Conservation (phyloP, 1,284 basidiomycete species). For the Moniliophthora roreri region DNA sequence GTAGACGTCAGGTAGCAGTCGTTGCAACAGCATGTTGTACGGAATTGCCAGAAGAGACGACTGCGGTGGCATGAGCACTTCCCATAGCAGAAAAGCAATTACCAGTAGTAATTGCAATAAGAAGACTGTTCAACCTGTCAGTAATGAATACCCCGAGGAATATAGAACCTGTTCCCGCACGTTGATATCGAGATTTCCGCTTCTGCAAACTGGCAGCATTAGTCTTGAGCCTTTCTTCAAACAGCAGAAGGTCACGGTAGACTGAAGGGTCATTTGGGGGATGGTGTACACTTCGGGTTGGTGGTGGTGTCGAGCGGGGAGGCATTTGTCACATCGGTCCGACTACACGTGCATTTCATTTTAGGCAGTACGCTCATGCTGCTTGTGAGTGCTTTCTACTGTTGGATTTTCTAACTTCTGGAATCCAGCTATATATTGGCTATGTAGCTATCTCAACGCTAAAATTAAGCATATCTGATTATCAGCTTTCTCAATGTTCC, state of each 20-base stretch:
- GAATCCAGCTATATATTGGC: too few species aligned
- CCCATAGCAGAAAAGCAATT: conserved; percentile 72
- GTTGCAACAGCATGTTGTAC: conserved; percentile 51
- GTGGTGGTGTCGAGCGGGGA: conserved; percentile 37
- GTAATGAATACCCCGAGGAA: conserved; percentile 9
- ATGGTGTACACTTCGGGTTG: conserved; percentile 48
- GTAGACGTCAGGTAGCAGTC: conserved; percentile 50
- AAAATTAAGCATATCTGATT: too few species aligned
- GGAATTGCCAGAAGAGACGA: conserved; percentile 67
- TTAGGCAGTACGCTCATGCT: too few species aligned
- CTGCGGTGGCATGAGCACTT: conserved; percentile 65
- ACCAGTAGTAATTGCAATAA: conserved; percentile 66
- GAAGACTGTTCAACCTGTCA: conserved; percentile 55
- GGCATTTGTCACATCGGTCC: conserved; percentile 25
- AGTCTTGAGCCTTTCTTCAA: conserved; percentile 95
- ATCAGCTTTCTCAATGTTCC: too few species aligned
- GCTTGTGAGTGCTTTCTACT: too few species aligned
- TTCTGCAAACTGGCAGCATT: conserved; percentile 83
- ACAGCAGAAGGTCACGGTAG: conserved; percentile 87
- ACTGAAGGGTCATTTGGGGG: conserved; percentile 74
- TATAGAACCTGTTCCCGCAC: conserved; percentile 47
- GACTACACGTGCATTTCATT: background rate
- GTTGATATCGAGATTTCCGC: conserved; percentile 85
- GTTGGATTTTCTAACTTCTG: too few species aligned
- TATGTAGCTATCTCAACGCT: too few species aligned